Evolutionary conservation across 2,329 filamentous ascomycete species (phyloP), one percentile per base, ranked within the genome.

Genomic region (Epicoccum nigrum): DNA sequence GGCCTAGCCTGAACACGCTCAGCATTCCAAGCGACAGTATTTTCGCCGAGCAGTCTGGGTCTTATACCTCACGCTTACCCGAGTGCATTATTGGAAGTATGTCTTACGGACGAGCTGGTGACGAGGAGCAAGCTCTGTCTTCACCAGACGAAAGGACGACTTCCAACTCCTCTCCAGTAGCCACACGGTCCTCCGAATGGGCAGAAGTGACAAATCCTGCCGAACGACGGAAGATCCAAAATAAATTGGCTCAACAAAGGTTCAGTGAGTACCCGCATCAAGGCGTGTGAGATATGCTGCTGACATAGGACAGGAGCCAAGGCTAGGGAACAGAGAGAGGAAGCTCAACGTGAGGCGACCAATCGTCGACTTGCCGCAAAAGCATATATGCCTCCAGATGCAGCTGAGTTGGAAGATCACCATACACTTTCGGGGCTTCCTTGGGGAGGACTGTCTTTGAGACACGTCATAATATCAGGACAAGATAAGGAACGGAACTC

Each of bases 191-290:
- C n/a, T 81, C 88, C 56, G 84, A 90, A 73, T 92, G 88, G 88
- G 79, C 82, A 21, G 81, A 86, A 0, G 80, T 91, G 34, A 83
- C 82, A 6, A 87, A 91, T 60, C 86, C 86, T 0, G 85, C 85
- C 54, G 86, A 90, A 74, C 81, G 88, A 65, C 79, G 88, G 56
- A 85, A 87, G 54, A 87, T 91, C 42, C 88, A 92, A 69, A 92
- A 92, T 68, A 83, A 87, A 45, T 82, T 90, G 54, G 88, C 88
- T 2, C 88, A 91, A 65, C 81, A 88, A 59, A 90, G 90, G 63
- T 91, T 90, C 61, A 81, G 88, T 91, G 80, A 65, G 86, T 76
- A 35, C 13, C 9, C 6, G 23, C 23, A 15, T 7, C 3, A 2
- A 16, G 15, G 9, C 21, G n/a, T 25, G 20, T 15, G 20, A n/a